A percentile compares a stretch with the other conserved stretches of the same genome.
Evolutionary conservation across 1,284 basidiomycete genomes (phyloP).

Genomic region (Leccinum angustisporum): DNA sequence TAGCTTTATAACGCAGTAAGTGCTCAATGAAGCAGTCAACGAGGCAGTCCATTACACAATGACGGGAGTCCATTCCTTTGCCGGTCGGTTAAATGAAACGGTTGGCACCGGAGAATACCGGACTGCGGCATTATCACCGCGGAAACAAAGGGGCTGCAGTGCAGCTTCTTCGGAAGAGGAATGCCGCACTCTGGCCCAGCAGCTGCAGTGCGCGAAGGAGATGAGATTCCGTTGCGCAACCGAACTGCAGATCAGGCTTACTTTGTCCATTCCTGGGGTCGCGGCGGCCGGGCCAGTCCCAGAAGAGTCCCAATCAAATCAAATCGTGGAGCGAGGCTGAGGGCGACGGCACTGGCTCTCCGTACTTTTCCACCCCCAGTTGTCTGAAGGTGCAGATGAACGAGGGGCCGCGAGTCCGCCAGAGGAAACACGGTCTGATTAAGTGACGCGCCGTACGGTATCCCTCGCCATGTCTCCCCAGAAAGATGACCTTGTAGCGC

Average conservation of each 20-base stretch:
- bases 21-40: no score
- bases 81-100: no score
- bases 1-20: no score
- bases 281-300: neutral
- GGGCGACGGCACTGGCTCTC: conserved; percentile 37
- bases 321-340: neutral
- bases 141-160: conserved; percentile 61
- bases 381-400: conserved; percentile 51
- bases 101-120: no score
- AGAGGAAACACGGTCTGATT: neutral
- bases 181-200: conserved; percentile 63
- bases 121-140: no score
- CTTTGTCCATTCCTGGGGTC: conserved; percentile 56
- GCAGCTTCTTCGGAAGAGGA: conserved; percentile 62
- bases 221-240: neutral
- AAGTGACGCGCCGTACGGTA: conserved; percentile 36
- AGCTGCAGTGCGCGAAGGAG: conserved; percentile 19
- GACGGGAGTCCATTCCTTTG: no score
- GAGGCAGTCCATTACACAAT: no score
- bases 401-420: neutral
- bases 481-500: conserved; percentile 62
- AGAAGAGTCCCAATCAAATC: neutral
- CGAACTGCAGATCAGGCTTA: conserved; percentile 31
- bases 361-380: conserved; percentile 74
- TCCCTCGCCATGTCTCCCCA: conserved; percentile 75